Base-by-base conservation (phyloP, 2,329 filamentous ascomycete genomes). In the Pseudogymnoascus sp. region DNA sequence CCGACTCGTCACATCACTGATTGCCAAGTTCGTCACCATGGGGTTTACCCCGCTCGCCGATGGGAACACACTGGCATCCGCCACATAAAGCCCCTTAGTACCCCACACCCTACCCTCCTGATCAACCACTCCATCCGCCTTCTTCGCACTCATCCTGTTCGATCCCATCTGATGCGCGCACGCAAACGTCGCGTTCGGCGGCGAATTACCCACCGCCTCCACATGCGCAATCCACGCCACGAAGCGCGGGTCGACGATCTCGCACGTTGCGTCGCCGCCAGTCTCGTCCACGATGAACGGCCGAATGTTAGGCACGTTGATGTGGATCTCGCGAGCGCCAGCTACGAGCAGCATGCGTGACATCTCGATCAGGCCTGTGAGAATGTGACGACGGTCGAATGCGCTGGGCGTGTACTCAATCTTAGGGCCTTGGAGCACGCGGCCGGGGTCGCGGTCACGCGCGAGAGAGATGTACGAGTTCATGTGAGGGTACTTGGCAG, bases 131-230 rank as follows among this genome's bases (percentile, higher is more conserved):
- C 84, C 84, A 39, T 75, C 75, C 31, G 74, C 72, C 61, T 74
- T 72, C 3, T 59, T 48, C 6, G 65, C 73, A 48, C 84, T 84
- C 89, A 92, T 93, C 2, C 87, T 79, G 69, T 87, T 90, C 8
- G 84, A 84, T 21, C 88, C 87, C 89, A 92, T 92, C 76, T 92
- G 89, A 73, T 93, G 89, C 15, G 89, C 89, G n/a, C 85, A 88
- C 31, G 79, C 75, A 68, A 84, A 89, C n/a, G 76, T 72, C 21
- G 79, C 77, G 31, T 79, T 75, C 0, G 83, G 82, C 15, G 79
- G 77, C 63, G 74, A 76, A 58, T 80, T 80, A 39, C 80, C 79
- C 18, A 83, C 74, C 36, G 70, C 70, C 61, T 79, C 73, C 10
- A 87, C 64, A 60, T 76, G 71, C 5, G 72, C 71, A 2, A 89